phyloP scores from a whole-genome alignment of 1,284 basidiomycete genomes.

The Malassezia vespertilionis region DNA sequence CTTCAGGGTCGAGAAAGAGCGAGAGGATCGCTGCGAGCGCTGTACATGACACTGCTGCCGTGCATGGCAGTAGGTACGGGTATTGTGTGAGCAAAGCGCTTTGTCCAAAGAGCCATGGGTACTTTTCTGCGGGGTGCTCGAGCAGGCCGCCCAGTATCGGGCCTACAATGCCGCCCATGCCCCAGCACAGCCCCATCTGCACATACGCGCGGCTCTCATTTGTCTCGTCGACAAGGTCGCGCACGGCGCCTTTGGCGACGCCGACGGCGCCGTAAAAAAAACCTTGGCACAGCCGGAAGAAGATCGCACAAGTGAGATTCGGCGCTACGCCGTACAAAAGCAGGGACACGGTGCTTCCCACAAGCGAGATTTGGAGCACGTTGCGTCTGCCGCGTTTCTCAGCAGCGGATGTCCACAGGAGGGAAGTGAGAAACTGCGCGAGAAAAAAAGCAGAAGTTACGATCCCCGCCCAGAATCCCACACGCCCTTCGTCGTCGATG shows the following conservation, averaged over 20 bases:
- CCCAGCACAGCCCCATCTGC: constrained; percentile 89
- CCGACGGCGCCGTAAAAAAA: constrained; percentile 90
- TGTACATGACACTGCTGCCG: constrained; percentile 51
- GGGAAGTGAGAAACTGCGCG: constrained; percentile 64
- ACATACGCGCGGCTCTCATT: constrained; percentile 91
- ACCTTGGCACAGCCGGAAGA: constrained; percentile 79
- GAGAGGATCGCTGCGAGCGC: constrained; percentile 65
- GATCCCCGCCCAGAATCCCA: constrained; percentile 46
- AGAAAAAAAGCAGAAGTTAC: constrained; percentile 47
- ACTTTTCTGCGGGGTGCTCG: constrained; percentile 62
- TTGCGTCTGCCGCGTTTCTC: constrained; percentile 76
- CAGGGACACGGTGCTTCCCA: constrained; percentile 69
- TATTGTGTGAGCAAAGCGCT: constrained; percentile 61
- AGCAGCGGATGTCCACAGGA: constrained; percentile 84
- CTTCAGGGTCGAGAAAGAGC: constrained; percentile 79
- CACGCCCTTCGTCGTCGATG: constrained; percentile 39
- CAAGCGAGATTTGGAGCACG: constrained; percentile 71
- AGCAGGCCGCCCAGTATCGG: constrained; percentile 60
- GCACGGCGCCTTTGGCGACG: constrained; percentile 70
- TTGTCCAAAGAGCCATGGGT: constrained; percentile 60
- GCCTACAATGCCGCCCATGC: constrained; percentile 69
- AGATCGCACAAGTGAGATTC: constrained; percentile 58
- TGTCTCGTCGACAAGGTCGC: constrained; percentile 73
- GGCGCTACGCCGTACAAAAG: constrained; percentile 73
- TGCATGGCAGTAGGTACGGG: constrained; percentile 83